Conservation (phyloP, 1,284 basidiomycete genomes). For the Cutaneotrichosporon sp. region DNA sequence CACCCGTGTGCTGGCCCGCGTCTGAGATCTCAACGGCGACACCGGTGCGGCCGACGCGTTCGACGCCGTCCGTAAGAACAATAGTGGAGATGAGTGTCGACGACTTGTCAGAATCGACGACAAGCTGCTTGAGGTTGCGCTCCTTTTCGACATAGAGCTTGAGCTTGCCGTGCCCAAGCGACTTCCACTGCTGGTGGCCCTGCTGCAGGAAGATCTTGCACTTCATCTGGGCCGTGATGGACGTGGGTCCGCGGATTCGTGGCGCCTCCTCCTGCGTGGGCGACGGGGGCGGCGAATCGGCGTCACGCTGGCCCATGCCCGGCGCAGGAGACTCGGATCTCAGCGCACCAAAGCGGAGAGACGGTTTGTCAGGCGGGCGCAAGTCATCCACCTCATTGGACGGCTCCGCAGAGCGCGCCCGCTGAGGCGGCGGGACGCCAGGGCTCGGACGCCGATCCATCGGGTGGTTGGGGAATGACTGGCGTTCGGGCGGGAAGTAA, state of each 20-base stretch:
- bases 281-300: conserved; percentile 17
- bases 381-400: conserved; percentile 4
- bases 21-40: conserved; percentile 95
- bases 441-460: neutral
- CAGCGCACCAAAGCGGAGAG: conserved; percentile 17
- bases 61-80: conserved; percentile 91
- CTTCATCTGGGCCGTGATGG: conserved; percentile 89
- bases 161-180: conserved; percentile 80
- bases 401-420: conserved; percentile 19
- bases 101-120: conserved; percentile 79
- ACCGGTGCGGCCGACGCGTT: conserved; percentile 95
- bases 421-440: neutral
- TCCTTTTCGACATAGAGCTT: conserved; percentile 76
- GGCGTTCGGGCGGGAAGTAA: neutral
- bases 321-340: conserved; percentile 12
- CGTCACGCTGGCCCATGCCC: neutral
- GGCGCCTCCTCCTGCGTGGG: conserved; percentile 57
- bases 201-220: conserved; percentile 98
- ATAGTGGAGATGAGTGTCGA: conserved; percentile 91
- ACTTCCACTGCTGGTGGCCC: conserved; percentile 95
- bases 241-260: conserved; percentile 63
- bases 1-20: conserved; percentile 83
- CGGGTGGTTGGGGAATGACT: conserved; percentile 6
- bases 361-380: conserved; percentile 19
- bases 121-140: conserved; percentile 89